A percentile compares a stretch with the other conserved stretches of the same genome.
Conservation (phyloP, 1,284 basidiomycete species). For the Mycosarcoma mackinlayi region DNA sequence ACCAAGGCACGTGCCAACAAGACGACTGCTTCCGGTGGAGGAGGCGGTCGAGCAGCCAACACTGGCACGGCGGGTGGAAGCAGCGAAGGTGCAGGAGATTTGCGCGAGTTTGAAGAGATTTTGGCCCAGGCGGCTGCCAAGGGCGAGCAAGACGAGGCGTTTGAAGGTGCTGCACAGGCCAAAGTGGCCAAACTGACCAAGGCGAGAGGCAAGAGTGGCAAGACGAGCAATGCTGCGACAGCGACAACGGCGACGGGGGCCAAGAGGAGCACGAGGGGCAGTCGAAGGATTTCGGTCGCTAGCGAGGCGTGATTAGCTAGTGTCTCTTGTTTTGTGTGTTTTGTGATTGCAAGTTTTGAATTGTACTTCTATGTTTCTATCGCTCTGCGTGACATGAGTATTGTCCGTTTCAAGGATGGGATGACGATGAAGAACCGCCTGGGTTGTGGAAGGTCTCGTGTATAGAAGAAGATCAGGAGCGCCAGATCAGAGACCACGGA, state of each 20-base stretch:
- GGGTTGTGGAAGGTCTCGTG: too few species aligned
- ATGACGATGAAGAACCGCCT: too few species aligned
- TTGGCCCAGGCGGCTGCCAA: conserved; percentile 83
- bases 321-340: background rate
- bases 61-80: conserved; percentile 10
- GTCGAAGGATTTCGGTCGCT: conserved; percentile 31
- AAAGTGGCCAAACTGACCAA: conserved; percentile 50
- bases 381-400: too few species aligned
- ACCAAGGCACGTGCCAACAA: conserved; percentile 71
- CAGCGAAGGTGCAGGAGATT: conserved; percentile 42
- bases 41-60: conserved; percentile 13
- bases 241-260: too few species aligned
- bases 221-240: conserved; percentile 16
- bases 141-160: conserved; percentile 88
- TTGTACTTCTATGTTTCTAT: background rate
- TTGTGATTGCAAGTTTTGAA: conserved; percentile 9
- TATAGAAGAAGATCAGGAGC: too few species aligned
- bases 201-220: conserved; percentile 16
- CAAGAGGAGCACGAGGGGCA: conserved; percentile 25
- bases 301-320: conserved; percentile 26
- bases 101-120: conserved; percentile 73
- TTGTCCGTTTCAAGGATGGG: too few species aligned
- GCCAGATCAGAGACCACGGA: too few species aligned
- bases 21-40: conserved; percentile 16
- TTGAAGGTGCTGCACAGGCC: conserved; percentile 74